These are phyloP conservation scores for Boletus insuetus DNA, from an alignment of 768 basidiomycete genomes.

Conservation along the genomic window DNA sequence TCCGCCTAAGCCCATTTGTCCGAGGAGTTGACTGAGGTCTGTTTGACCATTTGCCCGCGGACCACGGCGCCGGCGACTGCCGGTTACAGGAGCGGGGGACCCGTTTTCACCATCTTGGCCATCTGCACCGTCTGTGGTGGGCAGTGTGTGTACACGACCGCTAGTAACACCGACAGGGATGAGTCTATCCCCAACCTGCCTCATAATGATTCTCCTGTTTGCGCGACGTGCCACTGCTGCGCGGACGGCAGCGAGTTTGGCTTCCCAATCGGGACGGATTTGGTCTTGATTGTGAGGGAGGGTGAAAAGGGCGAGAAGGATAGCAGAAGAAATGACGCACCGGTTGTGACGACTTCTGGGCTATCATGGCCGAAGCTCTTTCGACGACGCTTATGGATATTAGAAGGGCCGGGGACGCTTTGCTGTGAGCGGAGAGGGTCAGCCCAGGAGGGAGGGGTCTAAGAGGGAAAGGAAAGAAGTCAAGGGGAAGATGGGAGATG, in stretches of 20 bases:
- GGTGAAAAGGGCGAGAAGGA: slow-evolving; percentile 10
- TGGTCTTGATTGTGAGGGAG: slow-evolving; percentile 56
- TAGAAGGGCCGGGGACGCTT: slow-evolving; percentile 35
- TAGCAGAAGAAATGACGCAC: slow-evolving; percentile 40
- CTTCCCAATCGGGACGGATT: slow-evolving; percentile 98
- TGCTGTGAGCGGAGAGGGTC: slow-evolving; percentile 52
- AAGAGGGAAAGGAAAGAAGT: slow-evolving; percentile 1
- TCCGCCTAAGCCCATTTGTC: slow-evolving; percentile 67
- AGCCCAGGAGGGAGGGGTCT: slow-evolving; percentile 47
- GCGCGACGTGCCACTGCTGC: slow-evolving; percentile 96
- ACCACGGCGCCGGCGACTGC: slow-evolving; percentile 59
- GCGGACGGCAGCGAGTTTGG: slow-evolving; percentile 88
- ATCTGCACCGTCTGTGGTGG: slow-evolving; percentile 52
- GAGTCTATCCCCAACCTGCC: slow-evolving; percentile 95
- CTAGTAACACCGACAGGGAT: slow-evolving; percentile 97
- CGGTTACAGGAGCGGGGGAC: slow-evolving; percentile 33
- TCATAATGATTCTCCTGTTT: slow-evolving; percentile 95
- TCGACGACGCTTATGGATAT: slow-evolving; percentile 69
- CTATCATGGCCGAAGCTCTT: slow-evolving; percentile 87
- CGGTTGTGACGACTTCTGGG: slow-evolving; percentile 89
- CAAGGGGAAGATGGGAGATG: background rate
- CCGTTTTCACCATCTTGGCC: slow-evolving; percentile 40
- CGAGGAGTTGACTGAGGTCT: slow-evolving; percentile 61
- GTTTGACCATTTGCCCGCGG: slow-evolving; percentile 47
- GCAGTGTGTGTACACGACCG: slow-evolving; percentile 70